phyloP scores from a whole-genome alignment of 2,329 filamentous ascomycete species.

The Blumeria graminis region DNA sequence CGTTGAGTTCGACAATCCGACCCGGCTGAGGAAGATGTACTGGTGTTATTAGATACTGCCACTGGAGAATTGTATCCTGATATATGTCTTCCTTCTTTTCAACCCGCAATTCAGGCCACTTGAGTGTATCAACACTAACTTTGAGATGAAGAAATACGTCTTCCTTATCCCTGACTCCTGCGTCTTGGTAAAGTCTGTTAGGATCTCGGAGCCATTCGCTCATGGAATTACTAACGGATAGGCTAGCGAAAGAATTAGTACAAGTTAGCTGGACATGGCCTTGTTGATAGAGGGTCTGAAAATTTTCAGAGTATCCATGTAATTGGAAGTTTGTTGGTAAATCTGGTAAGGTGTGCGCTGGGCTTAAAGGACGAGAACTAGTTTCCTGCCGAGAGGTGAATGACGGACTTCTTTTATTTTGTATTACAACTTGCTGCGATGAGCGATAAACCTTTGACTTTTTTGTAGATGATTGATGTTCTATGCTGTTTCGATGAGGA shows the following conservation, averaged over 20 bases:
- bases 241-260: constrained; percentile 55
- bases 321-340: constrained; percentile 35
- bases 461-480: constrained; percentile 37
- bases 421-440: constrained; percentile 51
- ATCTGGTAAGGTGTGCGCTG: constrained; percentile 50
- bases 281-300: constrained; percentile 49
- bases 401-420: constrained; percentile 37
- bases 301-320: constrained; percentile 50
- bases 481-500: constrained; percentile 21
- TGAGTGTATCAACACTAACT: constrained; percentile 8
- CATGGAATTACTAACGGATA: constrained; percentile 50
- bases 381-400: constrained; percentile 35
- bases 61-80: constrained; percentile 30
- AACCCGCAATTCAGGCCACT: constrained; percentile 13
- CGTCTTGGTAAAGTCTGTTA: constrained; percentile 40
- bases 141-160: constrained; percentile 39
- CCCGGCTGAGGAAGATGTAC: constrained; percentile 17
- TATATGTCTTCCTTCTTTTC: constrained; percentile 8
- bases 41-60: constrained; percentile 36
- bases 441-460: constrained; percentile 65
- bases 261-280: constrained; percentile 32
- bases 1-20: constrained; percentile 45
- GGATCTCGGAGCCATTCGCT: constrained; percentile 58
- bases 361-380: constrained; percentile 39
- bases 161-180: constrained; percentile 34